Percentiles rank a stretch among this genome's conserved stretches.
Evolutionary conservation across 345 rosid species (phyloP).

Genomic region (Raphanus raphanistrum): DNA sequence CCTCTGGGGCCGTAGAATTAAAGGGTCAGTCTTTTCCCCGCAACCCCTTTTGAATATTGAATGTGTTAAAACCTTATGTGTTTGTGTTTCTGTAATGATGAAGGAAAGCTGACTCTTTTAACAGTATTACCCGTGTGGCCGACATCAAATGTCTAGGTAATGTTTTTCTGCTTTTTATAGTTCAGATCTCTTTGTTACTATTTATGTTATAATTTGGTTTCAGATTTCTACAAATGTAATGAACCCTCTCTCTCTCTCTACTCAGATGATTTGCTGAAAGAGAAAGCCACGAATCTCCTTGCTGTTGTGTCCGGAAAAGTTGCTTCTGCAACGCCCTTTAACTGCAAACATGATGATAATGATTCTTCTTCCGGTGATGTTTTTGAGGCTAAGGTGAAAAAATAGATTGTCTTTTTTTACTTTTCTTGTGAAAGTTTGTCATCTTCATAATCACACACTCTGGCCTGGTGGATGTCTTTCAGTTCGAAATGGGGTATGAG

Average conservation of each 20-base stretch:
- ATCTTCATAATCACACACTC: neutral
- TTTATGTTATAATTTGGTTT: neutral
- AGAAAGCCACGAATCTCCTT: neutral
- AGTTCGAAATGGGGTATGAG: neutral
- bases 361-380: neutral
- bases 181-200: neutral
- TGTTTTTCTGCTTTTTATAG: neutral
- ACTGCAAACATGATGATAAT: neutral
- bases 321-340: neutral
- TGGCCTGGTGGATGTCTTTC: neutral
- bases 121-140: neutral
- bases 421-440: neutral
- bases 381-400: neutral
- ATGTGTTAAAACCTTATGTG: neutral
- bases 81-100: neutral
- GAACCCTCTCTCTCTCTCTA: neutral
- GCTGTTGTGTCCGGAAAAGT: conserved; percentile 23
- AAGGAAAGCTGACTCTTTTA: neutral
- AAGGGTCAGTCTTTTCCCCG: neutral
- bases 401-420: neutral
- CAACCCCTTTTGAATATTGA: neutral
- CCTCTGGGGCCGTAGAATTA: neutral
- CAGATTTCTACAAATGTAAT: neutral
- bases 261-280: conserved; percentile 7
- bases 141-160: conserved; percentile 1